Base-by-base conservation (phyloP, 805 yeast species). In the Starmerella stellata region DNA sequence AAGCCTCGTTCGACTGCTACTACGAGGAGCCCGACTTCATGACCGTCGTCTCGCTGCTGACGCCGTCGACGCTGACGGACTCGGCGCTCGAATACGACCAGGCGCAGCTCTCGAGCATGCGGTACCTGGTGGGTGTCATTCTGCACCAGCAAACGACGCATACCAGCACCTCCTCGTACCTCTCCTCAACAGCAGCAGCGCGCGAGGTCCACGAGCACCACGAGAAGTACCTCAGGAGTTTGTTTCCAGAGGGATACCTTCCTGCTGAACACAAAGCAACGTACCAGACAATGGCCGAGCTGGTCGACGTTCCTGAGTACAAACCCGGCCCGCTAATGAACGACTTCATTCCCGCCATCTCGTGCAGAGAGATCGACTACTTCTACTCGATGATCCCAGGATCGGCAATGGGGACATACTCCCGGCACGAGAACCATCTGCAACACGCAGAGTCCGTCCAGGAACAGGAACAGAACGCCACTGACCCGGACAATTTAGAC, bases 271-370 rank as follows among this genome's bases (percentile, higher is more conserved):
- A 29, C 9, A 17, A 29, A 5, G 16, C 14, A 7, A 8, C 32
- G 8, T 23, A 23, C 25, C 25, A 23, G 25, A 29, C 32, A 13
- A 29, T 17, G 19, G 32, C 32, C 9, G 25, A 23, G 11, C 25
- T 23, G 9, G 11, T 23, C 7, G 32, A 29, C 14, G 32, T 15
- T 7, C 25, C 17, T 7, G 35, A 32, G 23, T n/a, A n/a, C 18
- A 21, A 21, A 7, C 35, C 35, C 11, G 32, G 11, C 11, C 14
- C 21, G 16, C 27, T 27, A 28, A 47, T 42, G 30, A 35, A 41
- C 25, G 50, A 47, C 31, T 48, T 47, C 38, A 42, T 47, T 21
- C 50, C 50, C 20, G 33, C 45, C n/a, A 36, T 48, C 37, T 21
- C 40, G 5, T 30, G 44, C 21, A 37, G 41, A 23, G 52, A 48